Evolutionary conservation across 2,329 filamentous ascomycete species (phyloP), one percentile per base, ranked within the genome.

Genomic region (Dissoconium aciculare): DNA sequence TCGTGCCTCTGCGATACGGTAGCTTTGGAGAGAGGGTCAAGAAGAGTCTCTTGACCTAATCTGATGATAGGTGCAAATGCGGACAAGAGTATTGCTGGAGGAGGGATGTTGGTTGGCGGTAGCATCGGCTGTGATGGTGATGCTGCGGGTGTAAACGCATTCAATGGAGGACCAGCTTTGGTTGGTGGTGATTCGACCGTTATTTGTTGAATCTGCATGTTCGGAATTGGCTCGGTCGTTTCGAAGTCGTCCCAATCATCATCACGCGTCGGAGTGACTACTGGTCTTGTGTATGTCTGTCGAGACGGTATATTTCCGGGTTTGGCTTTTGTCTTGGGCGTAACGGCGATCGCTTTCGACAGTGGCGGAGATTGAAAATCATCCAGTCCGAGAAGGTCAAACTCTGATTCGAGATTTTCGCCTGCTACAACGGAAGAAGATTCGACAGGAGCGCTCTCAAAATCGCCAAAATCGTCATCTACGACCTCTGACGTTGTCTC

Each of bases 81-180:
- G 5, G 79, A 74, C 13, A 95, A 65, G 10, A 95, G 63, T 12
- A 92, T 67, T 1, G 81, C 81, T 1, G 87, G 87, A 4, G 87
- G 87, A 6, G 87, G 87, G 5, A 94, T 74, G 48, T 93, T 94
- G 11, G 74, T 82, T 4, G 84, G 84, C 4, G 82, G 78, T 14
- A 56, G 37, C 5, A 17, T 21, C 11, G 28, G 15, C 26, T 23
- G 17, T n/a, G 31, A 29, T 10, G 12, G 17, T 8, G 32, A 25
- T 16, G n/a, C n/a, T n/a, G n/a, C n/a, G n/a, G 26, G 15, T 15
- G 11, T 31, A 11, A 23, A 5, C 9, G 5, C 15, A 10, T 15
- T 33, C 14, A 6, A 15, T 13, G 15, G 27, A 8, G 24, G 24
- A 11, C 17, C 13, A 8, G 8, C 11, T 8, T 14, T 27, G 6